These are phyloP conservation scores for Prunus yedoensis DNA, from an alignment of 331 rosid species.

Conservation along the genomic window DNA sequence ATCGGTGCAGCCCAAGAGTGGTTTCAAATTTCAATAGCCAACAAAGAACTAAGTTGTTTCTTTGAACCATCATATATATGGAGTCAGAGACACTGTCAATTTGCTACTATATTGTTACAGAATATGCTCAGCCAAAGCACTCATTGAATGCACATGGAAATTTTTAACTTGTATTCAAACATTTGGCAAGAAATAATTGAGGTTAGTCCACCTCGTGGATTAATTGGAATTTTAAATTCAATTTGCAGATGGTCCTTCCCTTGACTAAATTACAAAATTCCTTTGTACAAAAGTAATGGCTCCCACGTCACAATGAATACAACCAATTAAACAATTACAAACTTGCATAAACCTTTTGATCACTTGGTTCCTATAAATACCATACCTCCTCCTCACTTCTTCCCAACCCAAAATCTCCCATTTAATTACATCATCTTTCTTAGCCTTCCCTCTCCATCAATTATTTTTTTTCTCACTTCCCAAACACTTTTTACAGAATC, in stretches of 20 bases:
- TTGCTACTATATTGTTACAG: too few relatives aligned
- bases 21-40: too few relatives aligned
- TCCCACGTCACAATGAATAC: background rate
- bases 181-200: background rate
- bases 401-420: background rate
- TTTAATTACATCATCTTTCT: background rate
- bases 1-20: too few relatives aligned
- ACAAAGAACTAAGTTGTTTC: too few relatives aligned
- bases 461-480: background rate
- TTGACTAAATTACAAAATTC: background rate
- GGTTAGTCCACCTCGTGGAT: slow-evolving; percentile 1
- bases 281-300: background rate
- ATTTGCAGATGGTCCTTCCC: slow-evolving; percentile 4
- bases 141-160: background rate
- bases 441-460: background rate
- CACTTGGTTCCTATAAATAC: background rate
- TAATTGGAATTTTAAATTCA: background rate
- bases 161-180: slow-evolving; percentile 3
- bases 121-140: background rate
- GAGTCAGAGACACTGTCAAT: too few relatives aligned
- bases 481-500: background rate
- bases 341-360: background rate
- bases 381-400: background rate
- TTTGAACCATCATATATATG: too few relatives aligned
- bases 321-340: background rate